Evolutionary conservation across 495 filamentous ascomycete genomes (phyloP).

Genomic region (Opeltia flavorubescens): DNA sequence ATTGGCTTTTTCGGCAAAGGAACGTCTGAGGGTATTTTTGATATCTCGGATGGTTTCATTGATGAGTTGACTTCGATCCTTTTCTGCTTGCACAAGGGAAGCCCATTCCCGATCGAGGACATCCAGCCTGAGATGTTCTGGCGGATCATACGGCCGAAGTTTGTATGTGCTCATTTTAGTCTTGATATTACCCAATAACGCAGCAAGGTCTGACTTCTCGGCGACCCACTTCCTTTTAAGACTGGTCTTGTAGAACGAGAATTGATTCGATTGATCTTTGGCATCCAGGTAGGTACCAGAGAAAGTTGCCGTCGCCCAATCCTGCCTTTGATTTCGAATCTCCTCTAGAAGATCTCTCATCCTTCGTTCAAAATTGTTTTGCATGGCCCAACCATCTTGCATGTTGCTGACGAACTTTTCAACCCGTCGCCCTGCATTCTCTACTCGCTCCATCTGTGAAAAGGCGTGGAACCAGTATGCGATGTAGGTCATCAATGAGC

Average conservation of each 20-base stretch:
- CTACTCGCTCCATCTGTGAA: slow-evolving; percentile 92
- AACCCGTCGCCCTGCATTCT: slow-evolving; percentile 88
- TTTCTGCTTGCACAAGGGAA: slow-evolving; percentile 62
- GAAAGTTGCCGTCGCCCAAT: slow-evolving; percentile 69
- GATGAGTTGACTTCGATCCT: slow-evolving; percentile 76
- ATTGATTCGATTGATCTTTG: slow-evolving; percentile 69
- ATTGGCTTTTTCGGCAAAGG: slow-evolving; percentile 92
- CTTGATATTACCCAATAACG: slow-evolving; percentile 94
- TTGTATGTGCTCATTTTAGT: slow-evolving; percentile 94
- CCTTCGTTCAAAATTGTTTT: slow-evolving; percentile 80
- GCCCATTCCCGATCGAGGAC: slow-evolving; percentile 73
- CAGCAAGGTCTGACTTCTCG: slow-evolving; percentile 89
- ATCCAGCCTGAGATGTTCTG: slow-evolving; percentile 62
- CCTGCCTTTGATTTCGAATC: slow-evolving; percentile 54
- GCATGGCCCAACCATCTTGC: slow-evolving; percentile 99
- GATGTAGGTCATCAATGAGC: slow-evolving; percentile 97
- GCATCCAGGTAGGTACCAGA: slow-evolving; percentile 87
- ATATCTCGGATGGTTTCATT: slow-evolving; percentile 98
- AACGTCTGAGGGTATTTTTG: slow-evolving; percentile 82
- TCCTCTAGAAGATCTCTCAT: slow-evolving; percentile 67
- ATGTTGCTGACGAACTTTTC: slow-evolving; percentile 98
- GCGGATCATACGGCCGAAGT: slow-evolving; percentile 80
- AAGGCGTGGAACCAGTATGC: slow-evolving; percentile 99
- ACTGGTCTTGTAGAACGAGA: slow-evolving; percentile 74
- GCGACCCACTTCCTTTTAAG: slow-evolving; percentile 90